Evolutionary conservation across 345 rosid species (phyloP), one percentile per base, ranked within the genome.

Genomic region (Camelina neglecta): DNA sequence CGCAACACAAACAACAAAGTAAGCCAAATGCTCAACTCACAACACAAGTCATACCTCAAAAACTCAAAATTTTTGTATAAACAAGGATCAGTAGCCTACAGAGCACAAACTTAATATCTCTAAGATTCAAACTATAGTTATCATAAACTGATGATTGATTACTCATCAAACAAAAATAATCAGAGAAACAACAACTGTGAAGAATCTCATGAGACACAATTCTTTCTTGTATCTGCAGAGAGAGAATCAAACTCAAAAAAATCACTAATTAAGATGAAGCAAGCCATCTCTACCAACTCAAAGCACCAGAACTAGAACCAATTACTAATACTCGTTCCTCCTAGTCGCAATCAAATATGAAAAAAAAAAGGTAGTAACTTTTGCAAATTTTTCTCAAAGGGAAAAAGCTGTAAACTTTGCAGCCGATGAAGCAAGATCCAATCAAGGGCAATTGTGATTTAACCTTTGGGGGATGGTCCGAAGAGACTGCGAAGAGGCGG

Each of bases 391-490:
- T 24, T 26, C 35, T 23, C 53, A 59, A 26, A 24, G 21, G 23
- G 1, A 70, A 71, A 71, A 1, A 3, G 38, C 44, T 29, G 60
- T 11, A 42, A 45, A 42, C 51, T 74, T 68, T 63, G n/a, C 0
- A 62, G 15, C 64, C 3, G 45, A 80, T 67, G 60, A 26, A 45
- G 51, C 65, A 64, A 65, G 83, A 85, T 82, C 79, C 53, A 54
- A 74, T 45, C 6, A 74, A 61, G 45, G 26, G 74, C 60, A 42
- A 48, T 21, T 50, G n/a, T 15, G 11, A 45, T 16, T 16, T 64
- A 88, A 29, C 31, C 98, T 97, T 79, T 85, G 75, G 42, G 96
- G 95, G 49, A 90, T 81, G 29, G 85, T 78, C 70, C 86, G 91
- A 67, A 84, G 83, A 72, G 96, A 89, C 75, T 79, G 87, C 38